A percentile compares a stretch with the other conserved stretches of the same genome.
Conservation (phyloP, 2,329 filamentous ascomycete species). For the Phialophora macrospora region DNA sequence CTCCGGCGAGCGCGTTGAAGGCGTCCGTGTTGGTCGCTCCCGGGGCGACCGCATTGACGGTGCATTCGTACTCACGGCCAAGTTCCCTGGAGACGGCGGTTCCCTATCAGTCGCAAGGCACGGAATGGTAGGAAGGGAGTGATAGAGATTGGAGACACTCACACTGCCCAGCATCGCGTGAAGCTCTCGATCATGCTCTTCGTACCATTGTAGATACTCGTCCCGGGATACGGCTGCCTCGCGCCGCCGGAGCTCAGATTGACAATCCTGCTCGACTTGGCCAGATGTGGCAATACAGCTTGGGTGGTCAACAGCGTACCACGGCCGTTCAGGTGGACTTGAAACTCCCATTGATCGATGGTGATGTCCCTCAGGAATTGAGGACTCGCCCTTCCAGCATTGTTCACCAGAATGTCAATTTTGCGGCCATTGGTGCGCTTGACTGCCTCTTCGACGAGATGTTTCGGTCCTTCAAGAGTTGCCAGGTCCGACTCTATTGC, state of each 20-base stretch:
- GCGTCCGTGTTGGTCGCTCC: slow-evolving; percentile 21
- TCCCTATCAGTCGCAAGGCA: neutral
- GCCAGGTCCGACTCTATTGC: slow-evolving; percentile 22
- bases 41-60: slow-evolving; percentile 20
- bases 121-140: neutral
- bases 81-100: slow-evolving; percentile 11
- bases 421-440: slow-evolving; percentile 14
- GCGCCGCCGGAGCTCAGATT: slow-evolving; percentile 43
- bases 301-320: slow-evolving; percentile 53
- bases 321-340: slow-evolving; percentile 53
- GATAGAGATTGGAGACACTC: neutral
- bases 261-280: slow-evolving; percentile 46
- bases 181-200: slow-evolving; percentile 58
- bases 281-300: slow-evolving; percentile 43
- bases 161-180: slow-evolving; percentile 50
- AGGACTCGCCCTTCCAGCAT: slow-evolving; percentile 22
- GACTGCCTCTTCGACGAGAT: slow-evolving; percentile 20
- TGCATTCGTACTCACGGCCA: slow-evolving; percentile 24
- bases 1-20: slow-evolving; percentile 15
- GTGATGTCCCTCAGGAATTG: slow-evolving; percentile 43
- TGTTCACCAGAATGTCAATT: slow-evolving; percentile 29
- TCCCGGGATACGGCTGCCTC: slow-evolving; percentile 20
- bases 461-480: slow-evolving; percentile 18
- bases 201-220: slow-evolving; percentile 56
- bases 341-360: slow-evolving; percentile 50